Evolutionary conservation across 768 basidiomycete species (phyloP), one percentile per base, ranked within the genome.

Genomic region (Boletus sp.): DNA sequence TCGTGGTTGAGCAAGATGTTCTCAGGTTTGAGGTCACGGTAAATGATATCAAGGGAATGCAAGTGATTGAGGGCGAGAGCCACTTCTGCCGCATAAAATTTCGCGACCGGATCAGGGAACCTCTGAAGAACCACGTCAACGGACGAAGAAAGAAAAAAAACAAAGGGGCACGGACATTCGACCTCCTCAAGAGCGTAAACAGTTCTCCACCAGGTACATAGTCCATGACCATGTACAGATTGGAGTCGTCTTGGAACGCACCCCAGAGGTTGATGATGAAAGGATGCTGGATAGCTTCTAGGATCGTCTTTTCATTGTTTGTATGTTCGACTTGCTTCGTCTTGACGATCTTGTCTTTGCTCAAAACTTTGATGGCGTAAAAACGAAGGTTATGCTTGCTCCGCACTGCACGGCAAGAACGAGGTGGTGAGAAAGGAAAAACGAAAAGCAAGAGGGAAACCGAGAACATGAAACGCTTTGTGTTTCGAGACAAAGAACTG

Each of bases 221-320:
- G 77, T 88, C 95, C 85, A 98, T 91, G 54, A 98, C 89, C 92
- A 99, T 96, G 78, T 98, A 99, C 14, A 98, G 80, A 71, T 98
- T 98, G 18, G 89, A 74, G 35, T 84, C 72, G 67, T 98, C 97
- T 68, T 98, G 97, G 70, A 95, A 95, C 4, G 87, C 84, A 35
- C 95, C 95, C 94, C 94, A 98, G 5, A 98, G 83, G 70, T 95
- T 98, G 76, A 98, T 85, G 64, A 98, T 91, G 74, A 98, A 93
- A 2, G 94, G 89, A 71, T 98, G 93, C 56, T 92, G 86, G 5
- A 97, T 88, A 24, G 81, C 80, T 47, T 86, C 83, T 37, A 99
- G 83, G 74, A 98, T 94, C 48, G 78, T 78, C 64, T 93, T 88
- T 73, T 99, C 97, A 64, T 91, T 94, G 71, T 95, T 97, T 44